A percentile compares a stretch with the other conserved stretches of the same genome.
These are phyloP conservation scores for Isoetes taiwanensis DNA, from an alignment of 75 land plant species.

Conservation along the genomic window DNA sequence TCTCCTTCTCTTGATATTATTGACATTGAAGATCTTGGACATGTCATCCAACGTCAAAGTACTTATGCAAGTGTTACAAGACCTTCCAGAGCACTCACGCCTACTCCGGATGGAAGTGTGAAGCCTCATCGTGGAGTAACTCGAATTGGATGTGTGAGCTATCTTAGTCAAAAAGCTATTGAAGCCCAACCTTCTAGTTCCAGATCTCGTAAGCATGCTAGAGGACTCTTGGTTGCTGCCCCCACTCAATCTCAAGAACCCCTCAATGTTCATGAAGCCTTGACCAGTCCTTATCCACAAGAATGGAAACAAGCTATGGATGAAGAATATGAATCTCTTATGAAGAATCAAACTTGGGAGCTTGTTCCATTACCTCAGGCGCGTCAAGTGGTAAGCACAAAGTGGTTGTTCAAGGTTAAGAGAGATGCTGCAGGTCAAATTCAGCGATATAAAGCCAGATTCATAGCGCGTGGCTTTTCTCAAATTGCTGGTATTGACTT, in stretches of 20 bases:
- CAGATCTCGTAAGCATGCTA: too few relatives aligned
- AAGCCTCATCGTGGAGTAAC: not conserved
- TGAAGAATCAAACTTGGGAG: slow-evolving; percentile 1
- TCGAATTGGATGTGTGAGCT: not conserved
- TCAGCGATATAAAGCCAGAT: not conserved
- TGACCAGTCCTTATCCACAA: not conserved
- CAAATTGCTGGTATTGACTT: not conserved
- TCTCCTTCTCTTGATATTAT: not conserved
- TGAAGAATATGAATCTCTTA: not conserved
- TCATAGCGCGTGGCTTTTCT: not conserved
- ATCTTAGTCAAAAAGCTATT: not conserved
- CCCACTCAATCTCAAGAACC: not conserved
- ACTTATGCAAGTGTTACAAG: too few relatives aligned
- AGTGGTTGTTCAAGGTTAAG: not conserved
- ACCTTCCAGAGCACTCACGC: too few relatives aligned
- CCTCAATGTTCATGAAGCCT: not conserved
- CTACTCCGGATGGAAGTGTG: too few relatives aligned
- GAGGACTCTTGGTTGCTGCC: too few relatives aligned
- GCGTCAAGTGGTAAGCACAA: not conserved
- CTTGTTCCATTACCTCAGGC: not conserved
- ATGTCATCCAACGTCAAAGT: not conserved
- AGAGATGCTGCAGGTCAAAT: not conserved
- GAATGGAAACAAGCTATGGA: not conserved
- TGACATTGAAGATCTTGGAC: not conserved
- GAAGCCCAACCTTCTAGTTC: not conserved